These are phyloP conservation scores for Berkeleyomyces basicola DNA, from an alignment of 2,329 filamentous ascomycete species.

Conservation along the genomic window DNA sequence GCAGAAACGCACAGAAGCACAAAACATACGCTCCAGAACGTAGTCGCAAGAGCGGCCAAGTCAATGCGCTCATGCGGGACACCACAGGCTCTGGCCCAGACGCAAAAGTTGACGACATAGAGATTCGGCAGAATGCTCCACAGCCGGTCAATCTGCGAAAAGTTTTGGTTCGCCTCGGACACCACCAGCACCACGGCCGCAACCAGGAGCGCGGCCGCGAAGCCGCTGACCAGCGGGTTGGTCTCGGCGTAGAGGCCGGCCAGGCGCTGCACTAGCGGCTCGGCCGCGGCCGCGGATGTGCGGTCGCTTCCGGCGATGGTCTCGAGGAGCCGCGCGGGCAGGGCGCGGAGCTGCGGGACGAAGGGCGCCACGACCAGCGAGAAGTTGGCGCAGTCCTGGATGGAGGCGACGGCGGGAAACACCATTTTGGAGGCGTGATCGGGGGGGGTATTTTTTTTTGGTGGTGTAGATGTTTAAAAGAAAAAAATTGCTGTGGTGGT, in stretches of 20 bases:
- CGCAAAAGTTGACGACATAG: constrained; percentile 68
- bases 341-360: constrained; percentile 48
- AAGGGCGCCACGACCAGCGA: constrained; percentile 59
- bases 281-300: background rate
- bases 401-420: constrained; percentile 51
- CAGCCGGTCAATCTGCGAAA: constrained; percentile 85
- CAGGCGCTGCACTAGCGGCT: constrained; percentile 29
- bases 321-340: constrained; percentile 48
- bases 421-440: constrained; percentile 33
- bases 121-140: constrained; percentile 84
- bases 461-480: background rate
- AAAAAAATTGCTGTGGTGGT: too few relatives aligned
- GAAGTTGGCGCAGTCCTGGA: constrained; percentile 64
- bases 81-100: constrained; percentile 66
- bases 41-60: constrained; percentile 50
- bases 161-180: constrained; percentile 81
- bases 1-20: too few relatives aligned
- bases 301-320: constrained; percentile 35
- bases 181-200: constrained; percentile 54
- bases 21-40: constrained; percentile 59
- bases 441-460: background rate
- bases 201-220: constrained; percentile 56
- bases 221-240: constrained; percentile 65
- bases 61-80: constrained; percentile 56
- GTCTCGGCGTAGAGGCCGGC: constrained; percentile 62